Evolutionary conservation across 768 basidiomycete species (phyloP), one percentile per base, ranked within the genome.

Genomic region (Gloeostereum incarnatum): DNA sequence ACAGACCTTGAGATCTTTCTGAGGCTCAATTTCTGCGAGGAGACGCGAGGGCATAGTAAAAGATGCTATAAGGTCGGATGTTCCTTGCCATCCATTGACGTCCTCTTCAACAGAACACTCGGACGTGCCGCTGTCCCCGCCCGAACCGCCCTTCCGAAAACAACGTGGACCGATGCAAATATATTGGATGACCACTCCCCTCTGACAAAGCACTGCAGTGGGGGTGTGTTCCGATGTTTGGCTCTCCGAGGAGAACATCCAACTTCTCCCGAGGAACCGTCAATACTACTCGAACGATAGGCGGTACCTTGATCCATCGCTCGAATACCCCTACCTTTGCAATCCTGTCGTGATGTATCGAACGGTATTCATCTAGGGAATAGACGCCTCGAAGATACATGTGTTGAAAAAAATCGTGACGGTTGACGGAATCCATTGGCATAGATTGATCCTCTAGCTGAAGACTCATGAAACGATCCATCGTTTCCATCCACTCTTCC

Each of bases 371-470:
- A 4, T 41, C 16, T 30, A 54, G 52, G 2, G 57, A 53, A 35
- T 56, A 45, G 0, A 68, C 39, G 10, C 57, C 56, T 5, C 59
- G 46, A 24, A 57, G 53, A 33, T 66, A 53, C 1, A 66, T 47
- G 2, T 62, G 58, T 14, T 49, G 50, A 14, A 53, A 59, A 41
- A 69, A 47, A 23, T 69, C 68, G 25, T 69, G 62, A 24, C 59
- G 61, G 27, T 57, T 56, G 35, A 59, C 52, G 7, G 49, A 49
- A 24, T 57, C 57, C 36, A 58, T 49, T 19, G 42, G 34, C 27
- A 54, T 35, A 2, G 47, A 44, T n/a, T 25, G 14, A 41, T 61
- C 56, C 22, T 37, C 26, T 9, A 31, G 39, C 18, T 52, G 38
- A 13, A 52, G 41, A 7, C 29, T 41, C 17, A 46, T 48, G 47